phyloP scores from a whole-genome alignment of 2,329 filamentous ascomycete species.

The Neonectria faginata region DNA sequence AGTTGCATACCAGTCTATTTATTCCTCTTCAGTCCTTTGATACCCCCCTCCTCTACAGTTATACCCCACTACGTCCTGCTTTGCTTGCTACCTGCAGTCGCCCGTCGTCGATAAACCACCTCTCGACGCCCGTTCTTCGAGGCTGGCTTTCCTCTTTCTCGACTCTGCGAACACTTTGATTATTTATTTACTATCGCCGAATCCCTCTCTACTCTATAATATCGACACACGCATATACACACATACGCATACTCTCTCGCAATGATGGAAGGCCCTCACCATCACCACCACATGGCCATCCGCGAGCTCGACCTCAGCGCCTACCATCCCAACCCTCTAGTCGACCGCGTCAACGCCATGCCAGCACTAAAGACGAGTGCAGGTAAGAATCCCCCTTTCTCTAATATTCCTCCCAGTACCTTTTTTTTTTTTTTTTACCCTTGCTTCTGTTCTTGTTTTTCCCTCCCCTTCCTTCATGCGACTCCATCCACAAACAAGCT shows the following conservation, averaged over 20 bases:
- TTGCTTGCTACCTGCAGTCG: neutral
- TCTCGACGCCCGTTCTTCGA: constrained; percentile 34
- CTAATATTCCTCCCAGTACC: constrained; percentile 15
- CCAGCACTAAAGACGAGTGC: constrained; percentile 70
- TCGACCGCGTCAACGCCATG: constrained; percentile 66
- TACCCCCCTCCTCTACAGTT: constrained; percentile 13
- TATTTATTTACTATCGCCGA: constrained; percentile 14
- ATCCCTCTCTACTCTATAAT: neutral
- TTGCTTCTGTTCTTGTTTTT: neutral
- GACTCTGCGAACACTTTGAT: constrained; percentile 20
- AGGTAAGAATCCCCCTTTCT: constrained; percentile 58
- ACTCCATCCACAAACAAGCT: constrained; percentile 15
- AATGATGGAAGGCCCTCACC: constrained; percentile 49
- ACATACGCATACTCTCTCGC: constrained; percentile 17
- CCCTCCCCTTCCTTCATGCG: constrained; percentile 3
- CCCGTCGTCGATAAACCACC: constrained; percentile 17
- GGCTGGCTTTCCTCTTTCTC: constrained; percentile 45
- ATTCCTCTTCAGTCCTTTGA: constrained; percentile 21
- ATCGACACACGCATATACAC: neutral
- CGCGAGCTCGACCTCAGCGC: constrained; percentile 64
- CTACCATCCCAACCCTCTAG: constrained; percentile 61
- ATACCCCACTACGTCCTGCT: constrained; percentile 16
- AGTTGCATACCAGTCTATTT: constrained; percentile 17
- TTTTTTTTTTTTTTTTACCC: constrained; percentile 12
- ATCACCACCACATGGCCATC: constrained; percentile 55